Evolutionary conservation across 331 rosid species (phyloP), one percentile per base, ranked within the genome.

Genomic region (Acacia concinna): DNA sequence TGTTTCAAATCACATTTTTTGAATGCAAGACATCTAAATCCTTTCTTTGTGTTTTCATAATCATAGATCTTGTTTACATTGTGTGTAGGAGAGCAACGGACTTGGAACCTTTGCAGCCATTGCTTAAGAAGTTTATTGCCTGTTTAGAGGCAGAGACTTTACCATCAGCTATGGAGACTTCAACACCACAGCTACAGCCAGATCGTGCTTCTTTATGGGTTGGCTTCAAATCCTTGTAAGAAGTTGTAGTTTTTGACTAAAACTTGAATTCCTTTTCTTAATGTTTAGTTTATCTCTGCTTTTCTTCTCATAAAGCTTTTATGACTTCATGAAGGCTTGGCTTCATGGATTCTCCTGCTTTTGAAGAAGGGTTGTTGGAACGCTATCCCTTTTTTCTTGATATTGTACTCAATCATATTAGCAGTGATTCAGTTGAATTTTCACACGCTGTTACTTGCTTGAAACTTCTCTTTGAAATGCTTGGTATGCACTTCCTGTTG

Each of bases 331-430:
- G 81, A 88, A 95, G 99, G 92, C 93, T 93, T 81, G 93, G 99
- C 81, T 91, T 93, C 88, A 86, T 95, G 87, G 96, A 95, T 78
- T 92, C 99, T 72, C 92, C 93, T 78, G 90, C 97, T 69, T 93
- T 95, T 59, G 99, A 95, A 91, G 97, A 95, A 90, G 99, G 97
- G 89, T 88, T 95, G 86, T 86, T 95, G 85, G 97, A 95, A 84
- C 91, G 76, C 41, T 95, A 91, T 90, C 97, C 99, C 35, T 90
- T 91, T 86, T 91, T 95, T 83, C 89, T 95, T 77, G 99, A 95
- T 84, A 91, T 91, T 76, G 90, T 95, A 76, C 97, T 95, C 84
- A 91, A 93, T 81, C 97, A 95, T 85, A 88, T 93, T 52, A 93
- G 96, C 81, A 88, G 97, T 5, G 97, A 95, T 84, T 89, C 97